Conservation (phyloP, 2,329 filamentous ascomycete genomes). For the Aspergillus chevalieri region DNA sequence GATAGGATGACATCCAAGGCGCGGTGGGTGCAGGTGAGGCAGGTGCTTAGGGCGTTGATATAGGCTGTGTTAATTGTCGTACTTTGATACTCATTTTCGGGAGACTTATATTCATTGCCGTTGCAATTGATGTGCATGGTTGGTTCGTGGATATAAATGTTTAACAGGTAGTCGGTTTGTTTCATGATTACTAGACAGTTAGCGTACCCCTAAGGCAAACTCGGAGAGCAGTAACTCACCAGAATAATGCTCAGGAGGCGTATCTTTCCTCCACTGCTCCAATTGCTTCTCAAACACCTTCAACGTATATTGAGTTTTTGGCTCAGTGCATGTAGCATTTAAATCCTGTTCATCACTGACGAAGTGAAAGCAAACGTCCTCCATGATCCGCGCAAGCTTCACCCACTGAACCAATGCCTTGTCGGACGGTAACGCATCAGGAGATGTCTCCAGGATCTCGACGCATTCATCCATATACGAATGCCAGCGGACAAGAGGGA, state of each 20-base stretch:
- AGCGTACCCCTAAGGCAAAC: conserved; percentile 1
- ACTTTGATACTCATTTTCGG: conserved; percentile 16
- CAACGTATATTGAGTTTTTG: conserved; percentile 59
- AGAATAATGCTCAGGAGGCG: conserved; percentile 49
- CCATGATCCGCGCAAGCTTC: conserved; percentile 56
- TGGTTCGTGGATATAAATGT: conserved; percentile 70
- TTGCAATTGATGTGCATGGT: conserved; percentile 61
- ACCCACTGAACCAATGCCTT: conserved; percentile 52
- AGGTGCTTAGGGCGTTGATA: conserved; percentile 61
- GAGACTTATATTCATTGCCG: conserved; percentile 35
- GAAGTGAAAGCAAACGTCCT: conserved; percentile 63
- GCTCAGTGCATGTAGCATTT: conserved; percentile 51
- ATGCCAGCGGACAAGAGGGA: conserved; percentile 55
- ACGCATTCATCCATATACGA: conserved; percentile 60
- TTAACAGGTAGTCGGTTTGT: conserved; percentile 60
- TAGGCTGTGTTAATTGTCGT: conserved; percentile 51
- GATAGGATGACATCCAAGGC: conserved; percentile 60
- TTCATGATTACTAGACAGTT: conserved; percentile 50
- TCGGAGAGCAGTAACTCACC: conserved; percentile 41
- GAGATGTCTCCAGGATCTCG: conserved; percentile 50
- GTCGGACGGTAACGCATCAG: conserved; percentile 53
- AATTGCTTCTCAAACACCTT: conserved; percentile 61
- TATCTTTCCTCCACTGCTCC: conserved; percentile 52
- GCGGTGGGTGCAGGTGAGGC: conserved; percentile 59
- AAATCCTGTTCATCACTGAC: conserved; percentile 58